Conservation (phyloP, 441 rosid species). For the Euphorbia celastroides region DNA sequence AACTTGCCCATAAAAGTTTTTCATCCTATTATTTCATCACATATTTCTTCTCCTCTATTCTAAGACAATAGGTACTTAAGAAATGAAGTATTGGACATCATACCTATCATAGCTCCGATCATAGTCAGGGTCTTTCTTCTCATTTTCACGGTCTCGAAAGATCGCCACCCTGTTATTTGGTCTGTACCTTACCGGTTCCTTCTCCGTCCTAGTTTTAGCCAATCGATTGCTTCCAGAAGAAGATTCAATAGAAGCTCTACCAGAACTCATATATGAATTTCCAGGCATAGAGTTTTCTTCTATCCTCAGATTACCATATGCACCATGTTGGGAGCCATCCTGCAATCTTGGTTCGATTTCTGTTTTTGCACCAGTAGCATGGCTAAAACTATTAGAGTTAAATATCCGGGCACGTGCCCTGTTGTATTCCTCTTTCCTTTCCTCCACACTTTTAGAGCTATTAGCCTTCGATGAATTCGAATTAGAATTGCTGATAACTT, state of each 20-base stretch:
- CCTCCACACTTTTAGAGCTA: slow-evolving; percentile 67
- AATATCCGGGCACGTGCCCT: slow-evolving; percentile 79
- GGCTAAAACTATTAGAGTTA: slow-evolving; percentile 33
- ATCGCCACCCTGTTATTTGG: slow-evolving; percentile 64
- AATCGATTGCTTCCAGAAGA: slow-evolving; percentile 47
- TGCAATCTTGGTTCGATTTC: slow-evolving; percentile 45
- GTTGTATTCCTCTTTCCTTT: slow-evolving; percentile 82
- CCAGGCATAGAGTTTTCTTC: slow-evolving; percentile 43
- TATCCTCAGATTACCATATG: slow-evolving; percentile 33
- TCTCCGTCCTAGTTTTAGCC: slow-evolving; percentile 57
- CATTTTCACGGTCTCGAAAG: slow-evolving; percentile 78
- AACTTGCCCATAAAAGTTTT: not conserved
- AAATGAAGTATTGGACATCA: slow-evolving; percentile 9
- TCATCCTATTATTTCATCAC: not conserved
- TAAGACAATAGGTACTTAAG: slow-evolving; percentile 6
- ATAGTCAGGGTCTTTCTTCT: slow-evolving; percentile 79
- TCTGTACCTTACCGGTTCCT: slow-evolving; percentile 53
- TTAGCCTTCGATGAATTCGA: slow-evolving; percentile 44
- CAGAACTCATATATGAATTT: slow-evolving; percentile 37
- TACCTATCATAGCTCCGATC: slow-evolving; percentile 78
- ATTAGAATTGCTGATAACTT: slow-evolving; percentile 25
- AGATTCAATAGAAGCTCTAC: slow-evolving; percentile 43
- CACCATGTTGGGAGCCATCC: slow-evolving; percentile 36
- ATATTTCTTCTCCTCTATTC: not conserved
- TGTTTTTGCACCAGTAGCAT: slow-evolving; percentile 30